These are phyloP conservation scores for Xylaria multiplex DNA, from an alignment of 2,329 filamentous ascomycete genomes.

Conservation along the genomic window DNA sequence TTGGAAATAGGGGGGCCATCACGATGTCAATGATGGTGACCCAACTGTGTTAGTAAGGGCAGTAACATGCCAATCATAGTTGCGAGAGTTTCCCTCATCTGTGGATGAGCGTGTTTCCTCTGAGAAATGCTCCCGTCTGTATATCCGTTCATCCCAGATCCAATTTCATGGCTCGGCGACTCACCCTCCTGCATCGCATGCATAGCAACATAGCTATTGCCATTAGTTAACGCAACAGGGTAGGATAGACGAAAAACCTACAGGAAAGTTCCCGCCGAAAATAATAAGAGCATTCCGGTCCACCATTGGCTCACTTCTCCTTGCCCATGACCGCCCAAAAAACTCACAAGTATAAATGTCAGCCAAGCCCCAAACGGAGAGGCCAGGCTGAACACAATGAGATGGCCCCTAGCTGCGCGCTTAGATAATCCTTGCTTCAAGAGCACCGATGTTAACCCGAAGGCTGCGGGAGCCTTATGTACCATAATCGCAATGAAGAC, in stretches of 20 bases:
- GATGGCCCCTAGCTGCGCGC: constrained; percentile 81
- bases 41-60: constrained; percentile 80
- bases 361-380: constrained; percentile 85
- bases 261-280: constrained; percentile 95
- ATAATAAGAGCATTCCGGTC: constrained; percentile 92
- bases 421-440: constrained; percentile 92
- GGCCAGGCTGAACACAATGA: constrained; percentile 90
- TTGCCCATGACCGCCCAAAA: constrained; percentile 72
- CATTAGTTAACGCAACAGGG: background rate
- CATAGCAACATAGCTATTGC: constrained; percentile 89
- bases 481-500: constrained; percentile 98
- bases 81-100: constrained; percentile 74
- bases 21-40: constrained; percentile 70
- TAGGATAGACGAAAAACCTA: constrained; percentile 60
- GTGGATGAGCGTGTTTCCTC: constrained; percentile 64
- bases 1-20: constrained; percentile 24
- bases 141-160: constrained; percentile 63
- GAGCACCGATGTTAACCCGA: constrained; percentile 89
- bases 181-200: constrained; percentile 92
- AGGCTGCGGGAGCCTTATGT: constrained; percentile 95
- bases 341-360: constrained; percentile 82
- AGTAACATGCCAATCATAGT: constrained; percentile 81
- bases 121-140: constrained; percentile 58
- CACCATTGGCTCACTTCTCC: constrained; percentile 80
- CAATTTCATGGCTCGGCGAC: constrained; percentile 62